These are phyloP conservation scores for Ceratocystis cacaofunesta DNA, from an alignment of 2,329 filamentous ascomycete species.

Conservation along the genomic window DNA sequence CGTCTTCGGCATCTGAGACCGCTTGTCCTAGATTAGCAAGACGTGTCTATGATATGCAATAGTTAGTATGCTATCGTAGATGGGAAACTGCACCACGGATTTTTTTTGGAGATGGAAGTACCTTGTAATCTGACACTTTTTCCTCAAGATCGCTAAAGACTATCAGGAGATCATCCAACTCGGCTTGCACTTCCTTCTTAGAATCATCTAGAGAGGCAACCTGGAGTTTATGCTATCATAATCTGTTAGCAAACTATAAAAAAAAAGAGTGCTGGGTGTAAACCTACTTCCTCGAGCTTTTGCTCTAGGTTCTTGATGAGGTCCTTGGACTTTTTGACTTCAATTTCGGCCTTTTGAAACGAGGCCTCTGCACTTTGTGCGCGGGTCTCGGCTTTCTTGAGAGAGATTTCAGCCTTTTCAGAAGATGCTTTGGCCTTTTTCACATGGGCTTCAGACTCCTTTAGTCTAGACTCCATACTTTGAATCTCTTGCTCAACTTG, in stretches of 20 bases:
- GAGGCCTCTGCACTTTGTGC: constrained; percentile 9
- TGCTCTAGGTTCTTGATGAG: constrained; percentile 23
- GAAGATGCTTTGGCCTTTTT: constrained; percentile 8
- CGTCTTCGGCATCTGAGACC: constrained; percentile 64
- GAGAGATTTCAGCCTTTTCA: constrained; percentile 7
- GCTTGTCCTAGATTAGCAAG: constrained; percentile 51
- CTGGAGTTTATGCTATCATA: constrained; percentile 19
- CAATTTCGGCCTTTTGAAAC: neutral
- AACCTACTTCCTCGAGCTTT: constrained; percentile 20
- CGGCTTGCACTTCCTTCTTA: constrained; percentile 53
- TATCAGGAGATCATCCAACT: constrained; percentile 68
- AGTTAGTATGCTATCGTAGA: neutral
- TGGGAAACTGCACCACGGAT: neutral
- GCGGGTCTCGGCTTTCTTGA: neutral
- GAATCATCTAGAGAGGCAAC: constrained; percentile 30
- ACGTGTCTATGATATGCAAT: constrained; percentile 30
- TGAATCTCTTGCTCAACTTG: neutral
- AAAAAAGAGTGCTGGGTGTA: too few species aligned
- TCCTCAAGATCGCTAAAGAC: constrained; percentile 70
- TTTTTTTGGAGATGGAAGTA: constrained; percentile 25
- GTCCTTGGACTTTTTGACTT: constrained; percentile 17
- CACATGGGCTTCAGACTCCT: neutral
- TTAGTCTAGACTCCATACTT: neutral
- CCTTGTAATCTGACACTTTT: constrained; percentile 61
- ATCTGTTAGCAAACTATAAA: neutral